Evolutionary conservation across 2,329 filamentous ascomycete species (phyloP).

Genomic region (Trematosphaeria pertusa): DNA sequence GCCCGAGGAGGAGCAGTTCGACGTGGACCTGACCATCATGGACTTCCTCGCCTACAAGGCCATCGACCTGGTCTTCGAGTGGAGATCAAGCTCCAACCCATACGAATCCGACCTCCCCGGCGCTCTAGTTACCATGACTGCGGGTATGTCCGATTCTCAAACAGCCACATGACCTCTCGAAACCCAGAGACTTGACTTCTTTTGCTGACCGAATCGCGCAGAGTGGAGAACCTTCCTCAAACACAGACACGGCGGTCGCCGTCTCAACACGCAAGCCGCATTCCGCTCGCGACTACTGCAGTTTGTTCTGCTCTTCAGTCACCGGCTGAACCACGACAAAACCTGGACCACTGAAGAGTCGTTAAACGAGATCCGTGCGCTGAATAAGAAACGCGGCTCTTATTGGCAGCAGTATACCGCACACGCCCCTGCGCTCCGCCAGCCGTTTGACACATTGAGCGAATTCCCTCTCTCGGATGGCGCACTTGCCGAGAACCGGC

Average conservation of each 20-base stretch:
- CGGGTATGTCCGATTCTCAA: conserved; percentile 28
- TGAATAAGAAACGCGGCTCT: conserved; percentile 43
- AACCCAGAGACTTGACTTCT: background rate
- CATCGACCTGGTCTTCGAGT: conserved; percentile 51
- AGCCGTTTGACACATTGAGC: conserved; percentile 32
- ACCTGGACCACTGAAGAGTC: conserved; percentile 48
- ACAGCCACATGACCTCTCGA: background rate
- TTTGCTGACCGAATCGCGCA: conserved; percentile 22
- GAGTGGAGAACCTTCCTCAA: conserved; percentile 55
- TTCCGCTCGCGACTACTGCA: conserved; percentile 59
- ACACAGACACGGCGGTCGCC: conserved; percentile 45
- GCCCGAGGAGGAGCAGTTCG: conserved; percentile 49
- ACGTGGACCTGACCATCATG: conserved; percentile 63
- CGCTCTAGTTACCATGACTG: conserved; percentile 42
- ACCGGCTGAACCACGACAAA: conserved; percentile 48
- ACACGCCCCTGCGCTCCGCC: conserved; percentile 26
- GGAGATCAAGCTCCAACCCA: conserved; percentile 35
- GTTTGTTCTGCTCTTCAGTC: conserved; percentile 54
- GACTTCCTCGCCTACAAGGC: conserved; percentile 62
- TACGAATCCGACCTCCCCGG: conserved; percentile 41
- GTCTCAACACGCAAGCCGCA: conserved; percentile 48
- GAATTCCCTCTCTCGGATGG: conserved; percentile 37
- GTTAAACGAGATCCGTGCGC: conserved; percentile 44
- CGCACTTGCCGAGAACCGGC: conserved; percentile 36
- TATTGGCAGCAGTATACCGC: conserved; percentile 31